A percentile compares a stretch with the other conserved stretches of the same genome.
Evolutionary conservation across 305 asterid species (phyloP).

Genomic region (Fraxinus platypoda): DNA sequence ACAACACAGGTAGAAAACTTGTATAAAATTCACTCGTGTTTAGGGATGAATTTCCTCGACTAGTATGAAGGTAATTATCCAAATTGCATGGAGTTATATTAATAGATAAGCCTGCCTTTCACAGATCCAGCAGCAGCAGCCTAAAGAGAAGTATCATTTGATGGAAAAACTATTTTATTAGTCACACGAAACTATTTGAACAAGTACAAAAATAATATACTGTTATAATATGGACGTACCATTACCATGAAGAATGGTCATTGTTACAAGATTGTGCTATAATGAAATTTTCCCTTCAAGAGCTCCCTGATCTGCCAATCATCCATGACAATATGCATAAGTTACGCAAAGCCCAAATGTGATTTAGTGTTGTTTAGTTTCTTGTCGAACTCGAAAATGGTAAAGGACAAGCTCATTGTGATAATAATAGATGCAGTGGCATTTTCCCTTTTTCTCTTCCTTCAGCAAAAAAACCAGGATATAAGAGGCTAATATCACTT

Average conservation of each 20-base stretch:
- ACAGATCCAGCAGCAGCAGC: constrained; percentile 50
- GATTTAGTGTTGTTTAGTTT: constrained; percentile 11
- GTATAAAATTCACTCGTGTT: not conserved
- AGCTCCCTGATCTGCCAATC: constrained; percentile 86
- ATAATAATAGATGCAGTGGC: constrained; percentile 6
- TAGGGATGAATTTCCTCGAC: constrained; percentile 22
- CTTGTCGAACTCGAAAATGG: constrained; percentile 23
- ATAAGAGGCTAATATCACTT: constrained; percentile 1
- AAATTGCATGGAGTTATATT: constrained; percentile 27
- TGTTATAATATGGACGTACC: constrained; percentile 55
- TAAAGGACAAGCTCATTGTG: constrained; percentile 20
- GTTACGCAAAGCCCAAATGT: constrained; percentile 40
- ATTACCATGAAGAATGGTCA: constrained; percentile 49
- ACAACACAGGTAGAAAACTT: not conserved
- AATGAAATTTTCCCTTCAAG: constrained; percentile 60
- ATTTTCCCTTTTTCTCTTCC: constrained; percentile 11
- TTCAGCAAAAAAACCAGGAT: not conserved
- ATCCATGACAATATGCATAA: constrained; percentile 58
- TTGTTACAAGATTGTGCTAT: constrained; percentile 59
- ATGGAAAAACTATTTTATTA: constrained; percentile 42
- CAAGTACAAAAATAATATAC: constrained; percentile 27
- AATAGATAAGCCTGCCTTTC: constrained; percentile 43
- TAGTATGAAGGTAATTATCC: constrained; percentile 11
- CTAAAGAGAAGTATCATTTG: constrained; percentile 52
- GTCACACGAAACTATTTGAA: constrained; percentile 32